A percentile compares a stretch with the other conserved stretches of the same genome.
phyloP scores from a whole-genome alignment of 352 stramenopile species.

The Phytophthora idaei region DNA sequence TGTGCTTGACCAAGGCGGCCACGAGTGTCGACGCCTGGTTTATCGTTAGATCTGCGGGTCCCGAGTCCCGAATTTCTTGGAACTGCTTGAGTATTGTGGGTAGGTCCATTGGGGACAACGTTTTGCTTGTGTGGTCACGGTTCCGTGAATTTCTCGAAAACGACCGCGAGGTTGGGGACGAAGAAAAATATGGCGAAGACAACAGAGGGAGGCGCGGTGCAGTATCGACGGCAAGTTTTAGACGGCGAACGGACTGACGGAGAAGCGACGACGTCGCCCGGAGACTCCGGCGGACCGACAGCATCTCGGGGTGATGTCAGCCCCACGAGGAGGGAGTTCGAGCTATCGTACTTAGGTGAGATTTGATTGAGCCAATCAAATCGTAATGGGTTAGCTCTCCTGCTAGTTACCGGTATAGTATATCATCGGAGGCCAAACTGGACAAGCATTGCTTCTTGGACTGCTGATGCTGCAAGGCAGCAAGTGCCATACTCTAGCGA shows the following conservation, averaged over 20 bases:
- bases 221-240: not conserved
- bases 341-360: not conserved
- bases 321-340: constrained; percentile 46
- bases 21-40: constrained; percentile 10
- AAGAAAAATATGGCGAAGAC: not conserved
- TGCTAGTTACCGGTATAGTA: no score
- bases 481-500: no score
- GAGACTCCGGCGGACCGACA: not conserved
- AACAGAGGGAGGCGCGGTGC: not conserved
- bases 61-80: not conserved
- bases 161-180: not conserved
- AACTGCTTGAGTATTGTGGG: not conserved
- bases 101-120: not conserved
- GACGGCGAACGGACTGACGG: not conserved
- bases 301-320: not conserved
- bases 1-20: constrained; percentile 9
- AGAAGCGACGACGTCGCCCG: not conserved
- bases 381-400: no score
- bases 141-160: not conserved
- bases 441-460: no score
- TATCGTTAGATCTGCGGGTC: not conserved
- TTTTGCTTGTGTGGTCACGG: not conserved
- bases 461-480: no score
- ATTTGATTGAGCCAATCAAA: not conserved
- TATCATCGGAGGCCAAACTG: no score